Conservation (phyloP, 768 basidiomycete genomes). For the Saitozyma sp. region DNA sequence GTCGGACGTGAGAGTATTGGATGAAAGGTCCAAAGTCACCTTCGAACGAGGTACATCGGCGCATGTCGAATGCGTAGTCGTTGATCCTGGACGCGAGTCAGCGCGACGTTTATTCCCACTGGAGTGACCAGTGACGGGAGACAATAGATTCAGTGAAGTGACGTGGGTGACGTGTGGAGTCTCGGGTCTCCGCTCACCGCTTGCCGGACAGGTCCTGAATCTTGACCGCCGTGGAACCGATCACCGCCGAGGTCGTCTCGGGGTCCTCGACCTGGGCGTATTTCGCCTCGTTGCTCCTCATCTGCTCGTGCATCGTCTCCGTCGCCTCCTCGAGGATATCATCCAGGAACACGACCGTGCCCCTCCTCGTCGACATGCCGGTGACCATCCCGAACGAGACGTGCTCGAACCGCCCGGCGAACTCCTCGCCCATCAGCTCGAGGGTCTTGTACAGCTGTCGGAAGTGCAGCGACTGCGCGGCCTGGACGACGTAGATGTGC, state of each 20-base stretch:
- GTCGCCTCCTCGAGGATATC: constrained; percentile 78
- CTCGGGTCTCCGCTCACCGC: constrained; percentile 65
- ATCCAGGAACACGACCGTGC: constrained; percentile 91
- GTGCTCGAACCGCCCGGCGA: constrained; percentile 79
- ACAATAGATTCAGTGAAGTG: too few species aligned
- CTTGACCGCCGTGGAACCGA: constrained; percentile 93
- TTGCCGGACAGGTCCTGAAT: constrained; percentile 97
- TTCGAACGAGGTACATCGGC: constrained; percentile 91
- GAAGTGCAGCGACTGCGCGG: constrained; percentile 74
- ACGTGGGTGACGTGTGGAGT: background rate
- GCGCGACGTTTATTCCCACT: background rate
- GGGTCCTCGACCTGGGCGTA: constrained; percentile 86
- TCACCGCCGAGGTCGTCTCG: constrained; percentile 70
- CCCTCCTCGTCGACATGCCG: constrained; percentile 84
- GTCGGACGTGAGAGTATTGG: constrained; percentile 92
- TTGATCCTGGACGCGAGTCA: constrained; percentile 67
- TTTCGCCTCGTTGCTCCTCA: constrained; percentile 91
- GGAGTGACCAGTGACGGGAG: background rate
- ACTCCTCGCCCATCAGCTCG: constrained; percentile 82
- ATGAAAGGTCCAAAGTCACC: constrained; percentile 82
- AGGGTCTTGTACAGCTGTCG: constrained; percentile 93
- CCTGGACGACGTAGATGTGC: constrained; percentile 89
- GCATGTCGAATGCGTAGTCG: constrained; percentile 94
- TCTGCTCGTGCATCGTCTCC: constrained; percentile 91
- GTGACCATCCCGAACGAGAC: constrained; percentile 75